Percentiles rank a stretch among this genome's conserved stretches.
Evolutionary conservation across 768 basidiomycete species (phyloP).

Genomic region (Phlebiopsis flavidoalba): DNA sequence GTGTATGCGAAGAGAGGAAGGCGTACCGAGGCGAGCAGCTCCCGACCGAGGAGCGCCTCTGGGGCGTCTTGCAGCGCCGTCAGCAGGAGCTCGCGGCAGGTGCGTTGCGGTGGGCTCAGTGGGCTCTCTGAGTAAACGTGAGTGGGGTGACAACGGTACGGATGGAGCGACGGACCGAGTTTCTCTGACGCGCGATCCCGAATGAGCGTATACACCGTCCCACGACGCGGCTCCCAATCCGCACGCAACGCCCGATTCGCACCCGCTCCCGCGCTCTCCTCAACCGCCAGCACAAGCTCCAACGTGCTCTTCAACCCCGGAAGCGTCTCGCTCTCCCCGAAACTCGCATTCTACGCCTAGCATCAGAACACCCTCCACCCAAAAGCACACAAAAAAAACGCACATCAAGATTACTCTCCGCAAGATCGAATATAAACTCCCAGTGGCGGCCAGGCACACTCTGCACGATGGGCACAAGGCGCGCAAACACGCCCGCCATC

Average conservation of each 20-base stretch:
- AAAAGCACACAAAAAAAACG: slow-evolving; percentile 11
- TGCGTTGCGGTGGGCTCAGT: slow-evolving; percentile 44
- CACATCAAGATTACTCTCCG: slow-evolving; percentile 89
- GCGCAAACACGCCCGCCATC: slow-evolving; percentile 67
- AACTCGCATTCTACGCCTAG: slow-evolving; percentile 45
- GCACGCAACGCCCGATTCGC: slow-evolving; percentile 73
- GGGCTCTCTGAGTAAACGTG: background rate
- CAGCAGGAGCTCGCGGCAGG: slow-evolving; percentile 65
- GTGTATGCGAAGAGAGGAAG: background rate
- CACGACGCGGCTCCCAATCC: slow-evolving; percentile 58
- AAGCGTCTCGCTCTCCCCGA: slow-evolving; percentile 53
- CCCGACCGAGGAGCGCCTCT: slow-evolving; percentile 51
- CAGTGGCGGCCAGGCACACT: slow-evolving; percentile 85
- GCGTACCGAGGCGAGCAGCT: slow-evolving; percentile 57
- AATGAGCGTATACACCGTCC: slow-evolving; percentile 49
- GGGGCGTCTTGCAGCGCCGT: slow-evolving; percentile 66
- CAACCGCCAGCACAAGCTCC: slow-evolving; percentile 57
- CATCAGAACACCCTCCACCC: background rate
- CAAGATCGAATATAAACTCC: slow-evolving; percentile 86
- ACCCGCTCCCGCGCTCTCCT: slow-evolving; percentile 55
- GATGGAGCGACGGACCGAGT: slow-evolving; percentile 37
- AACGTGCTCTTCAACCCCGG: slow-evolving; percentile 68
- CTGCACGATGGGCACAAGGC: slow-evolving; percentile 84
- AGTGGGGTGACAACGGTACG: background rate
- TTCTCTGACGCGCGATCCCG: slow-evolving; percentile 52